These are phyloP conservation scores for Trapa incisa DNA, from an alignment of 345 rosid species.

Conservation along the genomic window DNA sequence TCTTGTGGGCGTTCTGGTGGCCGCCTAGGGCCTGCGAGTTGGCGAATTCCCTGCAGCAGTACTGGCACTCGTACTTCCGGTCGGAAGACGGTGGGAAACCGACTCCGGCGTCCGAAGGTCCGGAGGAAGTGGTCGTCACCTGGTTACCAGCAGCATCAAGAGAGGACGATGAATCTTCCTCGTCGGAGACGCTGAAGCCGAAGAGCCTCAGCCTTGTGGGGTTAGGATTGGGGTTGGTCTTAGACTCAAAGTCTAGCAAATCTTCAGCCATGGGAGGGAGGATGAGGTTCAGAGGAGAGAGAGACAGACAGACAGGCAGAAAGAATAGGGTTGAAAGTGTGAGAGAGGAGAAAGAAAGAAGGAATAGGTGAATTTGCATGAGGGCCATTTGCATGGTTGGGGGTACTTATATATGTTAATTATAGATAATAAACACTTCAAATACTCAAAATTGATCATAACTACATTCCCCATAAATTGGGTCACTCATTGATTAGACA, in stretches of 20 bases:
- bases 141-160: slow-evolving; percentile 4
- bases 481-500: not conserved
- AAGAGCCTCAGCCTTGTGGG: slow-evolving; percentile 65
- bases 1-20: slow-evolving; percentile 82
- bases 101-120: slow-evolving; percentile 15
- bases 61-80: slow-evolving; percentile 75
- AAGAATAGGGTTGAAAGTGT: slow-evolving; percentile 1
- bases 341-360: slow-evolving; percentile 1
- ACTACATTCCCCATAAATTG: not conserved
- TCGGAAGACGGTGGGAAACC: slow-evolving; percentile 26
- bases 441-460: not conserved
- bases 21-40: slow-evolving; percentile 78
- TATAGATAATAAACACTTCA: not conserved
- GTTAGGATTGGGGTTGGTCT: slow-evolving; percentile 14
- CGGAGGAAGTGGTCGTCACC: slow-evolving; percentile 13
- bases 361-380: slow-evolving; percentile 7
- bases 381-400: slow-evolving; percentile 13
- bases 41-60: slow-evolving; percentile 64
- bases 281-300: slow-evolving; percentile 4
- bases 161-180: slow-evolving; percentile 33
- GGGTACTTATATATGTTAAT: slow-evolving; percentile 10
- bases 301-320: slow-evolving; percentile 6
- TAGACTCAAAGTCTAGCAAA: slow-evolving; percentile 31
- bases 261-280: slow-evolving; percentile 8
- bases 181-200: slow-evolving; percentile 69